These are phyloP conservation scores for Ilyonectria sp. DNA, from an alignment of 2,329 filamentous ascomycete species.

Conservation along the genomic window DNA sequence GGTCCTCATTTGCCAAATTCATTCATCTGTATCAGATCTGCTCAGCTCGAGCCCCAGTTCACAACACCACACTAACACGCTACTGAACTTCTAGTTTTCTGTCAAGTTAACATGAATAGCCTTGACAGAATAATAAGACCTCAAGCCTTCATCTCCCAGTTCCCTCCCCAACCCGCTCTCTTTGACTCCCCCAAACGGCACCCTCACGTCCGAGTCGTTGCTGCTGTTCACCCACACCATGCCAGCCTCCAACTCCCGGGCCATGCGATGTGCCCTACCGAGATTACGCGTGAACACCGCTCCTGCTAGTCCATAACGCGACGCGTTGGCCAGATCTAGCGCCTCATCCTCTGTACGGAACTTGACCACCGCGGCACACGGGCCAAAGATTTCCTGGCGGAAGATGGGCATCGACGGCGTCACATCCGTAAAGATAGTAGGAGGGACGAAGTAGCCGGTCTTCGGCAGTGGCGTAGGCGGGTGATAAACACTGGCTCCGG, in stretches of 20 bases:
- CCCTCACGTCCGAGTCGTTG: slow-evolving; percentile 50
- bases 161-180: slow-evolving; percentile 52
- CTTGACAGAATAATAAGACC: slow-evolving; percentile 49
- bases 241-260: slow-evolving; percentile 69
- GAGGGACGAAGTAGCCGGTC: slow-evolving; percentile 48
- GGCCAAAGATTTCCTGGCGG: slow-evolving; percentile 52
- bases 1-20: background rate
- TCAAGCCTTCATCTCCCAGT: slow-evolving; percentile 49
- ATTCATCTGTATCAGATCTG: background rate
- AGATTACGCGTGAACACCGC: slow-evolving; percentile 70
- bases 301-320: slow-evolving; percentile 68
- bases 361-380: slow-evolving; percentile 45
- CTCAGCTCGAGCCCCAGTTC: slow-evolving; percentile 8
- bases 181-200: slow-evolving; percentile 54
- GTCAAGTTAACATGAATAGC: slow-evolving; percentile 51
- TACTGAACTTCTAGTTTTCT: slow-evolving; percentile 3
- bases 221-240: slow-evolving; percentile 59
- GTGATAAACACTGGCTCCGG: slow-evolving; percentile 68
- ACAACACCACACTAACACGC: background rate
- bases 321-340: slow-evolving; percentile 53
- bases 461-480: slow-evolving; percentile 31
- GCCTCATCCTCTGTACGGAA: slow-evolving; percentile 51
- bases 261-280: slow-evolving; percentile 55
- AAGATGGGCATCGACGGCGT: slow-evolving; percentile 42
- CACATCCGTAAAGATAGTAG: slow-evolving; percentile 50